Percentiles rank a stretch among this genome's conserved stretches.
These are phyloP conservation scores for Coleophoma eucalyptorum DNA, from an alignment of 2,329 filamentous ascomycete genomes.

Conservation along the genomic window DNA sequence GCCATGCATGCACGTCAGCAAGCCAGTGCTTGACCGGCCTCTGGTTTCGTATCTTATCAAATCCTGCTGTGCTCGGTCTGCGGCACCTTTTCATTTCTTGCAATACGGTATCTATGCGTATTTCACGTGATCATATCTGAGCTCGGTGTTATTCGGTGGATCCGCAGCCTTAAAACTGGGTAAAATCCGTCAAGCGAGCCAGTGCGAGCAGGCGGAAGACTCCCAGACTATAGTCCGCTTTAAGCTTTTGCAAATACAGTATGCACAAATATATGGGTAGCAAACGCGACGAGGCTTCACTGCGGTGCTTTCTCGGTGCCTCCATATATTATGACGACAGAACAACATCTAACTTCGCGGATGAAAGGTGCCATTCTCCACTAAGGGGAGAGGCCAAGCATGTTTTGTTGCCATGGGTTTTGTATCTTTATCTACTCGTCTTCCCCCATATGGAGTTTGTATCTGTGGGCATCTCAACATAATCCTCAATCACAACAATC, in stretches of 20 bases:
- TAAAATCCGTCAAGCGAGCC: background rate
- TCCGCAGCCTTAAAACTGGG: background rate
- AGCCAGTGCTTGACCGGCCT: too few relatives aligned
- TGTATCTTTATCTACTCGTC: background rate
- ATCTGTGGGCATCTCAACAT: background rate
- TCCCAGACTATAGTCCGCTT: background rate
- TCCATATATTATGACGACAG: constrained; percentile 14
- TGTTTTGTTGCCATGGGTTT: background rate
- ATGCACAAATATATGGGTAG: background rate
- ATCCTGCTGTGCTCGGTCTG: too few relatives aligned
- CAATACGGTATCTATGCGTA: too few relatives aligned
- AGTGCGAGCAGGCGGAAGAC: background rate
- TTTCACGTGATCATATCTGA: too few relatives aligned
- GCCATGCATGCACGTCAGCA: too few relatives aligned
- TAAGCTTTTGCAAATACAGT: background rate
- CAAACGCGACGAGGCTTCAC: constrained; percentile 8
- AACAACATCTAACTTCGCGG: constrained; percentile 3
- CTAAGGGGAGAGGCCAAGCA: too few relatives aligned
- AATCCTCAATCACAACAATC: background rate
- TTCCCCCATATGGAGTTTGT: background rate
- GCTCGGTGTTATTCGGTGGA: background rate
- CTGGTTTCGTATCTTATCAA: too few relatives aligned
- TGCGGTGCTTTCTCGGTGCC: constrained; percentile 14
- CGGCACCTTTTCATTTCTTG: too few relatives aligned
- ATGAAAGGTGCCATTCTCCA: background rate